phyloP scores from a whole-genome alignment of 805 yeast species.

The Sporopachydermia quercuum region DNA sequence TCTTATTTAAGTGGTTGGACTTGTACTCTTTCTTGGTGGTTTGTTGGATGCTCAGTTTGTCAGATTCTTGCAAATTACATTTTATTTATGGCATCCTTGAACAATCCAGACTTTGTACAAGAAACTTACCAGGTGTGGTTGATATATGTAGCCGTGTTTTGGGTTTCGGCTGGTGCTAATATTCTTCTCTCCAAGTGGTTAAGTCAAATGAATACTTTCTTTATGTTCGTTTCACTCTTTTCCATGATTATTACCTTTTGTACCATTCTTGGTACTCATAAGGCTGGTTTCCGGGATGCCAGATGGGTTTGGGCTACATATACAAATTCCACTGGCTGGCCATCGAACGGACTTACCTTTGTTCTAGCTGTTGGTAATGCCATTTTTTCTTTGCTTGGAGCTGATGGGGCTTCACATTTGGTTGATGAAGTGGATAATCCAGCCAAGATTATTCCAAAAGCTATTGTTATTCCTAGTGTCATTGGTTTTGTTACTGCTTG shows the following conservation, averaged over 20 bases:
- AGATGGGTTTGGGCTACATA: constrained; percentile 15
- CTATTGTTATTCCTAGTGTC: constrained; percentile 16
- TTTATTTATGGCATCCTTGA: constrained; percentile 7
- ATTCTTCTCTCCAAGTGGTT: not conserved
- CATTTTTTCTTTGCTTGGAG: constrained; percentile 16
- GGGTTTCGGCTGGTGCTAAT: not conserved
- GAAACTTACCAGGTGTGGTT: constrained; percentile 10
- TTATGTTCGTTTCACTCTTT: constrained; percentile 13
- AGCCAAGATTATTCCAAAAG: constrained; percentile 17
- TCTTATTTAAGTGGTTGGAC: constrained; percentile 16
- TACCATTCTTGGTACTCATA: constrained; percentile 6
- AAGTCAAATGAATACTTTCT: not conserved
- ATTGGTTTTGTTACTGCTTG: constrained; percentile 18
- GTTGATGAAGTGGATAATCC: constrained; percentile 19
- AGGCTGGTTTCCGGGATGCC: constrained; percentile 8
- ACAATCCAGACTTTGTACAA: constrained; percentile 7
- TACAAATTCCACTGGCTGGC: constrained; percentile 18
- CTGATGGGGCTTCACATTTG: constrained; percentile 20
- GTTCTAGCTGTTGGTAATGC: constrained; percentile 17
- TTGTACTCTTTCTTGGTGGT: constrained; percentile 13
- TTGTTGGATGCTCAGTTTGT: constrained; percentile 11
- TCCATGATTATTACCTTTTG: constrained; percentile 11
- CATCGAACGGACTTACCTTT: constrained; percentile 15
- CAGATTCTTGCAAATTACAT: constrained; percentile 7
- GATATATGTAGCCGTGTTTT: not conserved